Evolutionary conservation across 2,329 filamentous ascomycete species (phyloP), one percentile per base, ranked within the genome.

Genomic region (Ceratocystis albifundus): DNA sequence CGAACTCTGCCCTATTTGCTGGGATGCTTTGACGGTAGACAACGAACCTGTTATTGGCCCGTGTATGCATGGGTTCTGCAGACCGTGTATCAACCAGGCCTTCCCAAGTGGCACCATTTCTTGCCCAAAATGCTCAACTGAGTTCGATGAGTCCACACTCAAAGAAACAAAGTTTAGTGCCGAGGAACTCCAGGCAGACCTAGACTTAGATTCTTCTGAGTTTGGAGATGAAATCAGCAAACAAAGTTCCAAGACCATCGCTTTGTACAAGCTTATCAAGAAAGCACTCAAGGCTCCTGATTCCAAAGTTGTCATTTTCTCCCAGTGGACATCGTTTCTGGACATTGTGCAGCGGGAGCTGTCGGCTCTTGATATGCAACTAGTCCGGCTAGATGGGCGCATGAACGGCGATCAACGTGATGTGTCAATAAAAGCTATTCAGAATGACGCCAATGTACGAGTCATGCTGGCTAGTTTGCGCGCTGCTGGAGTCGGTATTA

Each of bases 401-500:
- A 94, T 96, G 88, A 80, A 79, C 7, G 82, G 88, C 0, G 74
- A 79, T 0, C 78, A 81, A 62, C 88, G 92, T n/a, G 91, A 96
- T 71, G 77, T 79, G 17, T 85, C 89, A 0, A 85, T 95, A 59
- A 75, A 81, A 2, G 79, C 82, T 0, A 82, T 96, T 36, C 85
- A 88, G 67, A 78, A 79, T 2, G 85, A 94, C 66, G 79, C 85
- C 0, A 74, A 82, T 1, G 89, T 84, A 67, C 87, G 84, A 0
- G 83, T 96, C 70, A 81, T 96, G 78, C 85, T 96, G 1, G 91
- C 91, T 1, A 91, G 88, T 72, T 77, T 96, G 53, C 83, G 84
- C 6, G 91, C 94, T 5, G 93, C 89, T 75, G 88, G 87, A 64
- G 90, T 96, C 1, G 91, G 91, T 0, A 80, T 96, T 59, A 96